A percentile compares a stretch with the other conserved stretches of the same genome.
Conservation (phyloP, 495 filamentous ascomycete genomes). For the Podospora appendiculata region DNA sequence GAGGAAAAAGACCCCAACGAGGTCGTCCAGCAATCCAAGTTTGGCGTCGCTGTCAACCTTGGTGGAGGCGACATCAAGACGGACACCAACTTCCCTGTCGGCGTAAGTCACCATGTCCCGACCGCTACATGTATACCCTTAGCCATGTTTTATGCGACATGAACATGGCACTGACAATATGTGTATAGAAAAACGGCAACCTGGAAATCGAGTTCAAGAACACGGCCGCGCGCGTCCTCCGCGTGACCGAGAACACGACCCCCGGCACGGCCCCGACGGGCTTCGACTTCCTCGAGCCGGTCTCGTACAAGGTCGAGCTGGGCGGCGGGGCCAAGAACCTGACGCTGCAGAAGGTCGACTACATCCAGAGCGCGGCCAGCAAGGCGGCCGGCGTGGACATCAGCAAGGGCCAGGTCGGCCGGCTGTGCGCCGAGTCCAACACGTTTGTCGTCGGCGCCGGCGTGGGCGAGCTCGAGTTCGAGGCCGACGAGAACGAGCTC, state of each 20-base stretch:
- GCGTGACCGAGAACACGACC: slow-evolving; percentile 28
- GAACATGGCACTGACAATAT: not conserved
- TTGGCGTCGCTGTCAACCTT: slow-evolving; percentile 14
- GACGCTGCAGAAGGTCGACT: slow-evolving; percentile 33
- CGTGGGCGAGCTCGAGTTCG: slow-evolving; percentile 34
- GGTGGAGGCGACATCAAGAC: slow-evolving; percentile 20
- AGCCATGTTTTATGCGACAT: not conserved
- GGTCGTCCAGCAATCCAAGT: slow-evolving; percentile 16
- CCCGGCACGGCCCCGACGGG: slow-evolving; percentile 24
- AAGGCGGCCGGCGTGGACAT: slow-evolving; percentile 16
- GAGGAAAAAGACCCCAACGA: slow-evolving; percentile 16
- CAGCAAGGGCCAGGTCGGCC: slow-evolving; percentile 21
- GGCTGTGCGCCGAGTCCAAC: slow-evolving; percentile 24
- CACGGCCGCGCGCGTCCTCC: slow-evolving; percentile 13
- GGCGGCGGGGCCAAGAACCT: slow-evolving; percentile 19
- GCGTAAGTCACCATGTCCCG: slow-evolving; percentile 9
- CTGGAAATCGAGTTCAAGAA: slow-evolving; percentile 34
- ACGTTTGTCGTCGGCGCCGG: slow-evolving; percentile 26
- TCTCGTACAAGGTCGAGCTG: slow-evolving; percentile 26
- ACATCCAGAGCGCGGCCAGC: slow-evolving; percentile 23
- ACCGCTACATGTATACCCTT: not conserved
- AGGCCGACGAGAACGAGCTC: slow-evolving; percentile 36
- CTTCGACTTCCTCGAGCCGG: slow-evolving; percentile 25
- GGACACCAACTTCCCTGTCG: slow-evolving; percentile 20
- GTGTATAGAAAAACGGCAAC: slow-evolving; percentile 17